A percentile compares a stretch with the other conserved stretches of the same genome.
phyloP scores from a whole-genome alignment of 2,329 filamentous ascomycete genomes.

The Paracoccidioides brasiliensis region DNA sequence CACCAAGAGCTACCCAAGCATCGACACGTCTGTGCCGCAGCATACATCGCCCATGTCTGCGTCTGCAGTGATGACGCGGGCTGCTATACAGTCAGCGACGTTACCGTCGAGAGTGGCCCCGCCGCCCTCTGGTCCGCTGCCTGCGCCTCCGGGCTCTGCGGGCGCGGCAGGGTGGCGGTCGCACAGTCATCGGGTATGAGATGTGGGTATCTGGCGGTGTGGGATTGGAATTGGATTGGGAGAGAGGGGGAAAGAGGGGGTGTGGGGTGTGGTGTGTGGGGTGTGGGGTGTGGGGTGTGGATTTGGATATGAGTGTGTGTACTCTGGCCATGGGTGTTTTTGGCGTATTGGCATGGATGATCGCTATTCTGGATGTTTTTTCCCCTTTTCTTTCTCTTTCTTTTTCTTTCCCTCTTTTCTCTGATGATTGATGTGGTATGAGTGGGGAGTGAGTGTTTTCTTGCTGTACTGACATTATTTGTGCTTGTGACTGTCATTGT shows the following conservation, averaged over 20 bases:
- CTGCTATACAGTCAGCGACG: constrained; percentile 39
- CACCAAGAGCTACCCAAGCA: background rate
- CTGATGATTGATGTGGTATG: too few species aligned
- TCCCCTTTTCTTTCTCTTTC: too few species aligned
- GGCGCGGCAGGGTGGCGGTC: constrained; percentile 3
- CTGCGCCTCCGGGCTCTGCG: constrained; percentile 38
- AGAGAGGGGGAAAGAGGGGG: background rate
- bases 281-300: background rate
- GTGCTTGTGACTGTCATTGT: too few species aligned
- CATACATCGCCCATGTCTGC: constrained; percentile 8
- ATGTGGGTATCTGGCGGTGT: background rate
- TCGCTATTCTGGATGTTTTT: too few species aligned
- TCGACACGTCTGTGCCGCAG: constrained; percentile 4
- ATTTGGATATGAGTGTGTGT: too few species aligned
- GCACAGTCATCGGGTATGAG: background rate
- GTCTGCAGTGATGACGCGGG: constrained; percentile 15
- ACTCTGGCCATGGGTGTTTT: too few species aligned
- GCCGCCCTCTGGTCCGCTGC: constrained; percentile 43
- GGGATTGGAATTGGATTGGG: background rate
- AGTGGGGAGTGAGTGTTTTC: too few species aligned
- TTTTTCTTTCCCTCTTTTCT: too few species aligned
- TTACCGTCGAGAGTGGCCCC: constrained; percentile 53
- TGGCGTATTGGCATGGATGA: too few species aligned
- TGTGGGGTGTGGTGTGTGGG: background rate
- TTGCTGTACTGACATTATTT: too few species aligned